Base-by-base conservation (phyloP, 192 early-diverging fungal species). In the Coemansia sp. region DNA sequence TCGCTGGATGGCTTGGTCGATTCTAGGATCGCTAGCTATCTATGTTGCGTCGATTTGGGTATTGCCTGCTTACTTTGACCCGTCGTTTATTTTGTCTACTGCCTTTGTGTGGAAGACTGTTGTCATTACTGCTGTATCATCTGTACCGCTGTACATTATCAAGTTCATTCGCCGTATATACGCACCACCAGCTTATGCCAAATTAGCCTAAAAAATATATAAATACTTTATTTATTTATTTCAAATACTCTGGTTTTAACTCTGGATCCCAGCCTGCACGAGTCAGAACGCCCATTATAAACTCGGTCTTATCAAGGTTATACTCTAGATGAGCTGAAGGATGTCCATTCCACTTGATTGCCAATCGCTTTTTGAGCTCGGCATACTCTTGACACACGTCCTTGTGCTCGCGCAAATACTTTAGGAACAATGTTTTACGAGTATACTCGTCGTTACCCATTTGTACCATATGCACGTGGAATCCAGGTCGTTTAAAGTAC, bases 21-120 rank as follows among this genome's bases (percentile, higher is more conserved):
- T 95, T 71, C 69, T 98, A 24, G 85, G 88, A 3, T 96, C 95
- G 9, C 79, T 96, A 3, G 74, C 89, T 18, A 87, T 96, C 40
- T 98, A 98, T 68, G 85, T 96, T 67, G 87, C 83, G 3, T 97
- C 95, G 1, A 98, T 98, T 89, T 92, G 88, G 81, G 83, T 96
- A 24, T 72, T 98, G 61, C 92, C 92, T 15, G 90, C 94, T 1
- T 93, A 98, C 78, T 98, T 98, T 89, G 95, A 98, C 68, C 65
- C 94, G 62, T 69, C 86, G 36, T 98, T 98, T 73, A 97, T 98
- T 65, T 65, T 95, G 60, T 92, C 95, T 4, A 83, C 76, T 47
- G 84, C 89, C 12, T 98, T 97, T 87, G 83, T 94, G 20, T 95
- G 94, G 94, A 98, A 98, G 71, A 90, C 94, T 0, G 84, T 89